phyloP scores from a whole-genome alignment of 306 rosid genomes.

The peach (Prunus persica) region DNA sequence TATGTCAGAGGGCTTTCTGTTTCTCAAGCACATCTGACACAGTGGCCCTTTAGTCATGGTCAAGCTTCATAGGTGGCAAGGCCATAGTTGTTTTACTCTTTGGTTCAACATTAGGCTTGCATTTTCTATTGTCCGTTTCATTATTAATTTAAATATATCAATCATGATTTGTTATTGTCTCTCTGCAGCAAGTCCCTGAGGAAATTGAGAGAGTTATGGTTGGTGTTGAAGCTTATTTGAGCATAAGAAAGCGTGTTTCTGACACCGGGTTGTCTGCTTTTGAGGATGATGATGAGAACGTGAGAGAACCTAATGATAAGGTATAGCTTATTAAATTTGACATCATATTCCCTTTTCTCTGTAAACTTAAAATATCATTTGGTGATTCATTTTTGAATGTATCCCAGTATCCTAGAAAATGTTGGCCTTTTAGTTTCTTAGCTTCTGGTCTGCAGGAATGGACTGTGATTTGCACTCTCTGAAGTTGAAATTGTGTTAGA shows the following conservation, averaged over 20 bases:
- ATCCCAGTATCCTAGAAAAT: neutral
- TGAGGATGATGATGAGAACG: constrained; percentile 64
- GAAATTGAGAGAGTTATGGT: constrained; percentile 94
- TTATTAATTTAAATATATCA: neutral
- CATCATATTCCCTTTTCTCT: neutral
- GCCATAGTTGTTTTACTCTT: neutral
- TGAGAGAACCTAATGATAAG: constrained; percentile 51
- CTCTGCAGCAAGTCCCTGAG: constrained; percentile 91
- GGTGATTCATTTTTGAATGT: neutral
- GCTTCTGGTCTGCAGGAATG: neutral
- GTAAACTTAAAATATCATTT: neutral
- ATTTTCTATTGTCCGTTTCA: neutral
- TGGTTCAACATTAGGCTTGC: neutral
- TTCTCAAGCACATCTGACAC: neutral
- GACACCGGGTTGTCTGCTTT: constrained; percentile 77
- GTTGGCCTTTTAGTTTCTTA: neutral
- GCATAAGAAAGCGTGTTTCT: constrained; percentile 74
- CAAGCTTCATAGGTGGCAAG: neutral
- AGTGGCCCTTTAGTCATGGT: neutral
- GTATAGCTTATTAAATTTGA: constrained; percentile 31
- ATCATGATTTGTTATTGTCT: neutral
- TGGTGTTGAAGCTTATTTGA: constrained; percentile 89
- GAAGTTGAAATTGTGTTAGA: neutral
- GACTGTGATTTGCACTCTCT: neutral
- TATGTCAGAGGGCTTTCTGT: neutral